Evolutionary conservation across 1,284 basidiomycete species (phyloP), one percentile per base, ranked within the genome.

Genomic region (Fomitopsis palustris): DNA sequence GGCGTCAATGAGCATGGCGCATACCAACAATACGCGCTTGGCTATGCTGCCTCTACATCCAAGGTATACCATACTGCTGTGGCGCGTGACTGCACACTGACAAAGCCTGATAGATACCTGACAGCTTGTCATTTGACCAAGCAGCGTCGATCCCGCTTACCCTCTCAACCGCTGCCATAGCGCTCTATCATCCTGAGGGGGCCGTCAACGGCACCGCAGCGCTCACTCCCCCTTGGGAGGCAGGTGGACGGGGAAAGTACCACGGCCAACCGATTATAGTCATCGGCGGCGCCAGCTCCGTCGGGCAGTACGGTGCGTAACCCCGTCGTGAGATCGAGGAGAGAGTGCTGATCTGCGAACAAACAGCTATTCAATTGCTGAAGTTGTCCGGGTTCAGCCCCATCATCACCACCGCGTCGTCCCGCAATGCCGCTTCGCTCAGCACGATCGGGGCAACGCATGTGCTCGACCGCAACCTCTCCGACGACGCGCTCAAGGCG

Each of bases 361-460:
- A 16, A 6, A 6, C 39, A 57, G 56, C 47, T 2, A 68, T 77
- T 31, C 77, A 77, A 56, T 61, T 77, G 16, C 68, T 72, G 10
- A 72, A 68, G 61, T 61, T 75, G 17, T 67, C 70, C 1, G 74
- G 75, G 2, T 75, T 75, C 68, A 57, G 62, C 33, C 71, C 69
- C 3, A 72, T 75, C 59, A 68, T 77, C 62, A 65, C 72, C 12
- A 76, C 75, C 8, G 69, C 74, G 1, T 76, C 75, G 6, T 60
- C 65, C 5, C 66, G 67, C 53, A 74, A 77, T 63, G 65, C 64
- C 19, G 69, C 54, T 2, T 66, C 69, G 47, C 65, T 75, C 63
- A 71, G 70, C 56, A 63, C 65, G 0, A 65, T 74, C 41, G 77
- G 77, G 7, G 78, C 76, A 4, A 73, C 73, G 10, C 74, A 74